Evolutionary conservation across 768 basidiomycete species (phyloP).

Genomic region (Boletus sp.): DNA sequence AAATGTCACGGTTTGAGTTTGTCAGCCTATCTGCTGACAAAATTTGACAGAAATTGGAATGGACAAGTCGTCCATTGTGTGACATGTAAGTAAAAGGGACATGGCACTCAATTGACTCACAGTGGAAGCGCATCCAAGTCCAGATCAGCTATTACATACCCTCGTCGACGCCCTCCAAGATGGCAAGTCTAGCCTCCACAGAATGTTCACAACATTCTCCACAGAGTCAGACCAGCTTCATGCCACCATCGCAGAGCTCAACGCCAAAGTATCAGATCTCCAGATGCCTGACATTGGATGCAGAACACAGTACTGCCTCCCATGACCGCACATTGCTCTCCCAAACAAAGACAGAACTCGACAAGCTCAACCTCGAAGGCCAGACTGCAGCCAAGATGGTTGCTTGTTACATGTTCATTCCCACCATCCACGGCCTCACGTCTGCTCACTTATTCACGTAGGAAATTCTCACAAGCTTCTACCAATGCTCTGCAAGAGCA

Average conservation of each 20-base stretch:
- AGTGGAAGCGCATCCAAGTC: too few relatives aligned
- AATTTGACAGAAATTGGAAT: too few relatives aligned
- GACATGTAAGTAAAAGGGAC: too few relatives aligned
- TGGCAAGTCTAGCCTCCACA: constrained; percentile 48
- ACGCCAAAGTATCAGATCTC: constrained; percentile 43
- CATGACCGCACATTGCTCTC: too few relatives aligned
- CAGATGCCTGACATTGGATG: too few relatives aligned
- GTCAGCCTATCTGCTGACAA: too few relatives aligned
- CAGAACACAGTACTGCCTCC: too few relatives aligned
- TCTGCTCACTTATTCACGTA: constrained; percentile 29
- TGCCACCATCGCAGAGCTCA: constrained; percentile 40
- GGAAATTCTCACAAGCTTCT: constrained; percentile 84
- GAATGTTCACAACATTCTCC: constrained; percentile 49
- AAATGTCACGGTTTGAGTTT: too few relatives aligned
- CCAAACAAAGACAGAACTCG: constrained; percentile 53
- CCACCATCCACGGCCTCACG: background rate
- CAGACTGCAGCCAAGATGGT: constrained; percentile 81
- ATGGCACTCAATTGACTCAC: too few relatives aligned
- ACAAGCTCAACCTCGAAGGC: constrained; percentile 62
- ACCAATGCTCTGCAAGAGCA: too few relatives aligned
- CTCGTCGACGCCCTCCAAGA: constrained; percentile 43
- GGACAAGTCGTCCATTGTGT: too few relatives aligned
- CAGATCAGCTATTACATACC: too few relatives aligned
- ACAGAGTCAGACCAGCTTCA: constrained; percentile 47
- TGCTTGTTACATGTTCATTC: constrained; percentile 76